These are phyloP conservation scores for Aureobasidium sp. DNA, from an alignment of 2,329 filamentous ascomycete genomes.

Conservation along the genomic window DNA sequence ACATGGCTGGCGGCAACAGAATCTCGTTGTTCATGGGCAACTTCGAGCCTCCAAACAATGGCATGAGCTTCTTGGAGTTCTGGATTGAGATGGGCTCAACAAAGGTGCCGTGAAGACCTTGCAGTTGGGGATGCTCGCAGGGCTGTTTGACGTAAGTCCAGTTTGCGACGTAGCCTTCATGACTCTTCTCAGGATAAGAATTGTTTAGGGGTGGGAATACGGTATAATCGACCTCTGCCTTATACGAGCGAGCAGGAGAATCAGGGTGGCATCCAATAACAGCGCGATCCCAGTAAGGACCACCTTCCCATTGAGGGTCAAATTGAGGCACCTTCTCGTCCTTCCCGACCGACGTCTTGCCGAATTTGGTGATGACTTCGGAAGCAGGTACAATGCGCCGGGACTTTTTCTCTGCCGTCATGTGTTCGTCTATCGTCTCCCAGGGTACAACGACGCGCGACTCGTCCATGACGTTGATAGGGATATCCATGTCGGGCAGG, in stretches of 20 bases:
- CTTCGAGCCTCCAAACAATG: constrained; percentile 58
- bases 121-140: constrained; percentile 51
- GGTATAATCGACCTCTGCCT: constrained; percentile 40
- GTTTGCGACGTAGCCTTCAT: constrained; percentile 53
- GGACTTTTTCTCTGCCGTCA: constrained; percentile 35
- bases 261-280: constrained; percentile 45
- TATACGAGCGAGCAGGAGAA: constrained; percentile 39
- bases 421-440: constrained; percentile 48
- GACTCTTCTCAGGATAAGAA: constrained; percentile 36
- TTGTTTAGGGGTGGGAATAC: constrained; percentile 38
- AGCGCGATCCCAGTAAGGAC: constrained; percentile 48
- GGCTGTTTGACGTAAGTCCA: constrained; percentile 51
- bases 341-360: constrained; percentile 28
- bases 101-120: constrained; percentile 53
- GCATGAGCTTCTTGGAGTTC: constrained; percentile 50
- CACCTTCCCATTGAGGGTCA: constrained; percentile 37
- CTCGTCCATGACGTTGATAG: constrained; percentile 57
- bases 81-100: constrained; percentile 53
- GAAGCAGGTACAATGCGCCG: constrained; percentile 32
- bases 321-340: constrained; percentile 32
- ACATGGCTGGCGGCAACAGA: constrained; percentile 55
- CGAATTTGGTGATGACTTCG: constrained; percentile 36
- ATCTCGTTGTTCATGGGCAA: constrained; percentile 59
- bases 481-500: constrained; percentile 53
- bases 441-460: constrained; percentile 52